phyloP scores from a whole-genome alignment of 192 early-diverging fungal genomes.

The Pilobolus umbonatus region DNA sequence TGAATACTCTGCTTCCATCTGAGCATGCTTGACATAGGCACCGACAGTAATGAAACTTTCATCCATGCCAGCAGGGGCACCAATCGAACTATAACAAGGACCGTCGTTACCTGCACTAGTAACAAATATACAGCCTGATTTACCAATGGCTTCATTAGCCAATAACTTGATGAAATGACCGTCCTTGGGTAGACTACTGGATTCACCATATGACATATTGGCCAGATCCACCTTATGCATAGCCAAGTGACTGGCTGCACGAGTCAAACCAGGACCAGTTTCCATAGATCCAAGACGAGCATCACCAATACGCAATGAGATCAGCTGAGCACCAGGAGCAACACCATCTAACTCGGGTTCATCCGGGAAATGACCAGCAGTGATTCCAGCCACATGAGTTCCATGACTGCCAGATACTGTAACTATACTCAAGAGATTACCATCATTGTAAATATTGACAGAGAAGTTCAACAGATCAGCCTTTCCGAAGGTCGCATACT shows the following conservation, averaged over 20 bases:
- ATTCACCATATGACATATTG: slow-evolving; percentile 90
- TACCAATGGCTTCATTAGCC: slow-evolving; percentile 77
- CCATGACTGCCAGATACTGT: slow-evolving; percentile 80
- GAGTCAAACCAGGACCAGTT: slow-evolving; percentile 74
- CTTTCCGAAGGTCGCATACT: slow-evolving; percentile 72
- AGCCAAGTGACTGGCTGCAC: slow-evolving; percentile 73
- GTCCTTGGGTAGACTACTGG: slow-evolving; percentile 57
- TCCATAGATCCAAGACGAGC: slow-evolving; percentile 62
- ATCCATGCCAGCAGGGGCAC: slow-evolving; percentile 77
- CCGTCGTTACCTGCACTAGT: slow-evolving; percentile 90
- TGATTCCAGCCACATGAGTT: slow-evolving; percentile 93
- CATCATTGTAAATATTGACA: slow-evolving; percentile 91
- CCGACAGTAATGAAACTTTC: slow-evolving; percentile 85
- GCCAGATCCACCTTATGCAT: slow-evolving; percentile 65
- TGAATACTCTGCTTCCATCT: slow-evolving; percentile 85
- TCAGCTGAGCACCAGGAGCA: slow-evolving; percentile 92
- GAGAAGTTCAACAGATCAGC: slow-evolving; percentile 82
- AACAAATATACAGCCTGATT: slow-evolving; percentile 80
- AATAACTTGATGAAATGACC: slow-evolving; percentile 84
- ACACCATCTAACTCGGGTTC: slow-evolving; percentile 83
- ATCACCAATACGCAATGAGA: slow-evolving; percentile 94
- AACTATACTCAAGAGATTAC: slow-evolving; percentile 73
- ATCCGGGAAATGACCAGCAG: slow-evolving; percentile 84
- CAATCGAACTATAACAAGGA: slow-evolving; percentile 78
- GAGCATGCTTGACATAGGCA: slow-evolving; percentile 78